These are phyloP conservation scores for Rhynchosporium agropyri DNA, from an alignment of 2,329 filamentous ascomycete genomes.

Conservation along the genomic window DNA sequence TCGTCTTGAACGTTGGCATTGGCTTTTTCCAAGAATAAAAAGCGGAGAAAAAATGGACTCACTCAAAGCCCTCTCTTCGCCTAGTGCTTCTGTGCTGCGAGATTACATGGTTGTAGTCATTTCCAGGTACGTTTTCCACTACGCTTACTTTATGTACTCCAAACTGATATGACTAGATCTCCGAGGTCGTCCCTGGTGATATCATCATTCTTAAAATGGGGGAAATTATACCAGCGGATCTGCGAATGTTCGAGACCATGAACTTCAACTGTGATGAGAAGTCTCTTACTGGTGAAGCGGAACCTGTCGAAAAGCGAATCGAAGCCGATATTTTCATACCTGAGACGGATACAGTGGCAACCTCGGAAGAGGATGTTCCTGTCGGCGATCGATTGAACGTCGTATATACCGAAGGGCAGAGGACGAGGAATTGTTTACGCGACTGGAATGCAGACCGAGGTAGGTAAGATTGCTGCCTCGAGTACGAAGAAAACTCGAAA, in stretches of 20 bases:
- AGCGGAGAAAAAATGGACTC: constrained; percentile 63
- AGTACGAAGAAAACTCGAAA: constrained; percentile 55
- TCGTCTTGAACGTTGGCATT: constrained; percentile 58
- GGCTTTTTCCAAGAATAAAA: constrained; percentile 63
- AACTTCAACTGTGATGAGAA: constrained; percentile 79
- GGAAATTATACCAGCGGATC: constrained; percentile 93
- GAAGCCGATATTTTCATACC: constrained; percentile 47
- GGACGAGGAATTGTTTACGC: constrained; percentile 56
- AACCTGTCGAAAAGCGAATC: constrained; percentile 84
- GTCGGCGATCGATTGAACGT: constrained; percentile 58
- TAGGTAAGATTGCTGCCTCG: constrained; percentile 56
- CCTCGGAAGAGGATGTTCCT: constrained; percentile 49
- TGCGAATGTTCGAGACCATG: constrained; percentile 59
- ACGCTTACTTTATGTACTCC: background rate
- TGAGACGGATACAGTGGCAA: constrained; percentile 34
- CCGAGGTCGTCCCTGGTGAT: constrained; percentile 71
- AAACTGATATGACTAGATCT: constrained; percentile 30
- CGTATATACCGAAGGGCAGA: constrained; percentile 58
- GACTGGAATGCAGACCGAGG: constrained; percentile 60
- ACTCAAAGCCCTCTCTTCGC: constrained; percentile 56
- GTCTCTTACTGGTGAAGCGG: constrained; percentile 96
- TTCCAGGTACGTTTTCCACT: constrained; percentile 32
- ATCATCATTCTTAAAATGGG: constrained; percentile 90
- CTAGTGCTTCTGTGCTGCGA: constrained; percentile 57
- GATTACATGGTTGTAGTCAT: constrained; percentile 52